phyloP scores from a whole-genome alignment of 2,329 filamentous ascomycete genomes.

The Cryphonectria japonica region DNA sequence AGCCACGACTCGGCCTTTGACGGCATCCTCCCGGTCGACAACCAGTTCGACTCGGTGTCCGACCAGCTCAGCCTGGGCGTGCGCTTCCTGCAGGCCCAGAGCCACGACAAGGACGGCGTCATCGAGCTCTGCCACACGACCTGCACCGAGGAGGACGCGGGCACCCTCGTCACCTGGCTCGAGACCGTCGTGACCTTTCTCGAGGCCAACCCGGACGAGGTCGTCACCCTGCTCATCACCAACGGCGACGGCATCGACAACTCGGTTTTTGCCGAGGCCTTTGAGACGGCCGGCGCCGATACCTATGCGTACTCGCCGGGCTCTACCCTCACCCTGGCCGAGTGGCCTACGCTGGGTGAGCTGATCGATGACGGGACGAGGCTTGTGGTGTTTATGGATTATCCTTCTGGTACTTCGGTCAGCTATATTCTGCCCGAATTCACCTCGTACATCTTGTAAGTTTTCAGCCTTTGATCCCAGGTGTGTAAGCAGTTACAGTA shows the following conservation, averaged over 20 bases:
- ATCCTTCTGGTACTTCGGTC: constrained; percentile 41
- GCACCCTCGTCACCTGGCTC: constrained; percentile 60
- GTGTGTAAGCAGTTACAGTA: too few relatives aligned
- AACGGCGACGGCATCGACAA: constrained; percentile 62
- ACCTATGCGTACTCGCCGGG: constrained; percentile 61
- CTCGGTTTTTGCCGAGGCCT: constrained; percentile 57
- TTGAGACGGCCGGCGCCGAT: constrained; percentile 58
- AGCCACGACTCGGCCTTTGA: constrained; percentile 70
- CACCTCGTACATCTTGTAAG: constrained; percentile 45
- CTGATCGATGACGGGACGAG: constrained; percentile 66
- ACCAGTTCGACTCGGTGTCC: constrained; percentile 63
- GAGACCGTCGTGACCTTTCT: constrained; percentile 62
- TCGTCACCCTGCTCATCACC: constrained; percentile 66
- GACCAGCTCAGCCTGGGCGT: constrained; percentile 65
- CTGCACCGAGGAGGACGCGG: constrained; percentile 63
- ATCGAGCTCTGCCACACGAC: constrained; percentile 68
- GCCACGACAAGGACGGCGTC: constrained; percentile 54
- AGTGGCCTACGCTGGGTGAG: constrained; percentile 71
- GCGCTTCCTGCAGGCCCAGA: constrained; percentile 67
- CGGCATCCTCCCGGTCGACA: constrained; percentile 55
- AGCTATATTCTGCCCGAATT: constrained; percentile 69
- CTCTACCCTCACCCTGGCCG: constrained; percentile 44
- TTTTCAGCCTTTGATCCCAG: background rate
- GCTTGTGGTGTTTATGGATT: constrained; percentile 70
- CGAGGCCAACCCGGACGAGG: constrained; percentile 61